Evolutionary conservation across 73 alveolate genomes (phyloP), one percentile per base, ranked within the genome.

Genomic region (Paramecium primaurelia): DNA sequence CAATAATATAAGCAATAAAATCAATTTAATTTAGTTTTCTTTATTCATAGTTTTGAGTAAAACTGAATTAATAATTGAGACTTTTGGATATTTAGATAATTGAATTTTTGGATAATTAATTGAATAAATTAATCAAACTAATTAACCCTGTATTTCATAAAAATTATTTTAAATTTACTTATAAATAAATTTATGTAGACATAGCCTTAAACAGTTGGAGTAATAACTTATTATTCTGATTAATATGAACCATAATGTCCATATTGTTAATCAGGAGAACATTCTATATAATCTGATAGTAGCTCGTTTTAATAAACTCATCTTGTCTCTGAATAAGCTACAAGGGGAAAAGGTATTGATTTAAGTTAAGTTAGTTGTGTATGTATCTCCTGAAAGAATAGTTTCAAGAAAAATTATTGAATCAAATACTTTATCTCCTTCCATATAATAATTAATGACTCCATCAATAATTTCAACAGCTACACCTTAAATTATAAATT

Each of bases 201-300:
- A 64, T 64, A 64, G 47, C 49, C 84, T 34, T 64, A 64, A 64
- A 10, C 42, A 28, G 12, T 64, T 34, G 84, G 84, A 12, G 84
- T 6, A 64, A 34, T 64, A 12, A 64, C 84, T 6, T 32, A 32
- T 32, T 64, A 64, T n/a, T 64, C 84, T 34, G 84, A 64, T 64
- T 11, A 64, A 64, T 64, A 28, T 64, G 84, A 64, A 64, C 84
- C 84, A 32, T 12, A 28, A 64, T 64, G 84, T 20, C 84, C 84
- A 2, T 64, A 64, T 64, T 64, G 84, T 64, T 34, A 64, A 64
- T 64, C 45, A 64, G 84, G 84, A 64, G 84, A 28, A 32, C 84
- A 64, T 28, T 64, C 45, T 9, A 28, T 28, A 28, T 32, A 28
- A 28, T 32, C 54, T 6, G 84, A 64, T 8, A 12, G 51, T 42